A percentile compares a stretch with the other conserved stretches of the same genome.
phyloP scores from a whole-genome alignment of 371 early-diverging fungal species.

The Mortierella sp. region DNA sequence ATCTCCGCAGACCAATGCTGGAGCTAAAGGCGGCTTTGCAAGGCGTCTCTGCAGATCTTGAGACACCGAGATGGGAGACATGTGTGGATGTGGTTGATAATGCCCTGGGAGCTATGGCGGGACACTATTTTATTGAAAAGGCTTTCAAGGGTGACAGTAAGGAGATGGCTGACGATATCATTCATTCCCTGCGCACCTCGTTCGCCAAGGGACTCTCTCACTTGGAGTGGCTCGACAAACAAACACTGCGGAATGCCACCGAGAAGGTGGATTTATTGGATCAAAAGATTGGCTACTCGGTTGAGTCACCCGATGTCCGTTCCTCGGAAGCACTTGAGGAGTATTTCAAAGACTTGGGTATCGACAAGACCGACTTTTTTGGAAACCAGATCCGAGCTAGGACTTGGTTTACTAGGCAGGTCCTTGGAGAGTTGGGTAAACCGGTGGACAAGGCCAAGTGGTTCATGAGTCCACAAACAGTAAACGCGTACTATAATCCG shows the following conservation, averaged over 20 bases:
- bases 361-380: slow-evolving; percentile 60
- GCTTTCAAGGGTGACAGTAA: slow-evolving; percentile 58
- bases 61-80: slow-evolving; percentile 48
- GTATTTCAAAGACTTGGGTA: slow-evolving; percentile 60
- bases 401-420: slow-evolving; percentile 43
- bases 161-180: slow-evolving; percentile 58
- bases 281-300: slow-evolving; percentile 71
- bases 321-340: slow-evolving; percentile 60
- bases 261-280: slow-evolving; percentile 62
- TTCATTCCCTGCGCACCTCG: slow-evolving; percentile 60
- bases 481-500: slow-evolving; percentile 74
- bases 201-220: slow-evolving; percentile 58
- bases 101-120: slow-evolving; percentile 42
- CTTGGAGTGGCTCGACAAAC: slow-evolving; percentile 69
- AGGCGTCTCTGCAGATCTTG: slow-evolving; percentile 42
- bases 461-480: slow-evolving; percentile 71
- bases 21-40: slow-evolving; percentile 32
- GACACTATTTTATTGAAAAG: slow-evolving; percentile 44
- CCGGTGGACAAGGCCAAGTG: slow-evolving; percentile 65
- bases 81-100: slow-evolving; percentile 40
- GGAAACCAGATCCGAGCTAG: slow-evolving; percentile 59
- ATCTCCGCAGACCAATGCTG: slow-evolving; percentile 52
- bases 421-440: slow-evolving; percentile 48
- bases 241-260: slow-evolving; percentile 63
- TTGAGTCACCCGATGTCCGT: slow-evolving; percentile 62